Base-by-base conservation (phyloP, 257 asterid genomes). In the Thymus mandschuricus region DNA sequence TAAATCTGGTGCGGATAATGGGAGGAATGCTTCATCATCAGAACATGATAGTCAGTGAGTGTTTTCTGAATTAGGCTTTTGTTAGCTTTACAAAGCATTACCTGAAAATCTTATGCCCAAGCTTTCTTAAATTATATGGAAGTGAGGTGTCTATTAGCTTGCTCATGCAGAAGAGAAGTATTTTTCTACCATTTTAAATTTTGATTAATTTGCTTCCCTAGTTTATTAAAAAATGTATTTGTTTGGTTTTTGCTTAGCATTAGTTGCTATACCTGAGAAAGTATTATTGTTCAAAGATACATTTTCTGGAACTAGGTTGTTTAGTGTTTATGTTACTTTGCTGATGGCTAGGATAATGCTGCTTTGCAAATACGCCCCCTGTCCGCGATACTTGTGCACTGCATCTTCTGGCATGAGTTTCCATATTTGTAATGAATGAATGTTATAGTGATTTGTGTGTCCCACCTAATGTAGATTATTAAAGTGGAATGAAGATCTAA, bases 11-110 rank as follows among this genome's bases (percentile, higher is more conserved):
- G 80, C 74, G 86, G 97, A 83, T 72, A 86, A 67, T 78, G 95
- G 95, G 76, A 87, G 95, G 82, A 88, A 75, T 58, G 79, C 85
- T 79, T 89, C 97, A 70, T 92, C 96, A 64, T 89, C 99, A 52
- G 98, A 92, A 76, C 92, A 69, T 55, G 99, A 95, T 79, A 95
- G 98, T 76, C 97, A 90, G 99, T 95, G 86, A 95, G 97, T 92
- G 76, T 66, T 71, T 13, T 58, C 64, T 72, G 58, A 52, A 48
- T 55, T 35, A 27, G 29, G 70, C 69, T 45, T 11, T 46, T 46
- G 12, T 11, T 46, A 45, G 28, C 41, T 30, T 62, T 60, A 15
- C 27, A 27, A 9, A 43, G 27, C 38, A 33, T 35, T 65, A 45
- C 10, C 52, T 44, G 33, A 28, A 31, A 44, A 28, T 61, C 70